These are phyloP conservation scores for Diaporthe eres DNA, from an alignment of 2,329 filamentous ascomycete species.

Conservation along the genomic window DNA sequence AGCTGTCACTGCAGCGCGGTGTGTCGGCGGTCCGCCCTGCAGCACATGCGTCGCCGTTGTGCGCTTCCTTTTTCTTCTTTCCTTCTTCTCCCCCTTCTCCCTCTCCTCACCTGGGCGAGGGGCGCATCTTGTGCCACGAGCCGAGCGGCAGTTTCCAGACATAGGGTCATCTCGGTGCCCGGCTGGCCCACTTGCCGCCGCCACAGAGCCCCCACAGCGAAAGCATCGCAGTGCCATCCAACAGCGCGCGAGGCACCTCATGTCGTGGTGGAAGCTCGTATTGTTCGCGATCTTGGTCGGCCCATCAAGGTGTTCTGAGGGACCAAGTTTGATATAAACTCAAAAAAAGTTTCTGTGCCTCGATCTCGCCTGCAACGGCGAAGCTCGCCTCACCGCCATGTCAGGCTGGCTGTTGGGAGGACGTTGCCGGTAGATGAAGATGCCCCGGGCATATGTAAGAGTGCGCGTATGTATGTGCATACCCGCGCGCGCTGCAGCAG, in stretches of 20 bases:
- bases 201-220: background rate
- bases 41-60: constrained; percentile 18
- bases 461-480: constrained; percentile 12
- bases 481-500: constrained; percentile 18
- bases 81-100: background rate
- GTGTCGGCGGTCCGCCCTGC: background rate
- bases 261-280: constrained; percentile 11
- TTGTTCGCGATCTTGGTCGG: background rate
- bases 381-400: constrained; percentile 30
- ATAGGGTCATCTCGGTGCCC: constrained; percentile 1
- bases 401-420: background rate
- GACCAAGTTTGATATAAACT: background rate
- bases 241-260: constrained; percentile 1
- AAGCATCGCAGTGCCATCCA: constrained; percentile 21
- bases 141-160: constrained; percentile 1
- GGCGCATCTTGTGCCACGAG: background rate
- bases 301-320: background rate
- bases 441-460: background rate
- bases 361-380: constrained; percentile 29
- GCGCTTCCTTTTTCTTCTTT: background rate
- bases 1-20: constrained; percentile 25
- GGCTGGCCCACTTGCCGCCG: constrained; percentile 16
- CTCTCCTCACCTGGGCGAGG: background rate
- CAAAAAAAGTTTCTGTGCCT: background rate
- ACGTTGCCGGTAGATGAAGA: constrained; percentile 25